phyloP scores from a whole-genome alignment of 805 yeast species.

The Candida parachauliodes region DNA sequence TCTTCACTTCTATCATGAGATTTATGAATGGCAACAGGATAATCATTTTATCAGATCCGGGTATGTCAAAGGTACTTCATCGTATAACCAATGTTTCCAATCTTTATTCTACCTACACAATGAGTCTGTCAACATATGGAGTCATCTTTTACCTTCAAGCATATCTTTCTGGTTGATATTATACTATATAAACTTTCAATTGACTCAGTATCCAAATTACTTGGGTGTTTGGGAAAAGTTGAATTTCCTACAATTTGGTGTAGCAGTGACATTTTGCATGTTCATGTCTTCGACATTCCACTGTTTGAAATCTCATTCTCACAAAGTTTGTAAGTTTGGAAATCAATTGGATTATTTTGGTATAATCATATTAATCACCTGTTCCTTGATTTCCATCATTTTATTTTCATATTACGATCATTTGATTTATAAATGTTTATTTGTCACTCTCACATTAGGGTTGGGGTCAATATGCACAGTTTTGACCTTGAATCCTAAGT shows the following conservation, averaged over 20 bases:
- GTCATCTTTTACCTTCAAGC: slow-evolving; percentile 53
- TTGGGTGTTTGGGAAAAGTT: slow-evolving; percentile 40
- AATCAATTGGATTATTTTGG: slow-evolving; percentile 76
- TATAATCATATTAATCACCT: slow-evolving; percentile 62
- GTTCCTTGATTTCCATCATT: slow-evolving; percentile 50
- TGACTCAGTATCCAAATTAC: slow-evolving; percentile 19
- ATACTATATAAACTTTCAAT: slow-evolving; percentile 26
- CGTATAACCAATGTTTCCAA: slow-evolving; percentile 42
- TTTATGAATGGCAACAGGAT: slow-evolving; percentile 73
- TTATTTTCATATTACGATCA: slow-evolving; percentile 45
- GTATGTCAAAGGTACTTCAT: slow-evolving; percentile 55
- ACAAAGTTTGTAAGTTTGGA: slow-evolving; percentile 48
- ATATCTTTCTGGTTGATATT: slow-evolving; percentile 22
- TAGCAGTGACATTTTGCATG: slow-evolving; percentile 59
- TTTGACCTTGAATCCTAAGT: slow-evolving; percentile 61
- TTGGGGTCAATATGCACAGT: slow-evolving; percentile 62
- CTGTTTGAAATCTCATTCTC: slow-evolving; percentile 64
- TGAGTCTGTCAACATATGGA: slow-evolving; percentile 68
- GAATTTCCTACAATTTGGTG: slow-evolving; percentile 50
- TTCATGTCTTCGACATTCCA: slow-evolving; percentile 66
- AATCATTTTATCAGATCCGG: slow-evolving; percentile 64
- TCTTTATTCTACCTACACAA: slow-evolving; percentile 60
- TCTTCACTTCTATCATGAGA: slow-evolving; percentile 45
- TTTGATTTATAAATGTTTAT: slow-evolving; percentile 30
- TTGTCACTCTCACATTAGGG: slow-evolving; percentile 42